Evolutionary conservation across 1,284 basidiomycete genomes (phyloP), one percentile per base, ranked within the genome.

Genomic region (Taiwanofungus camphoratus): DNA sequence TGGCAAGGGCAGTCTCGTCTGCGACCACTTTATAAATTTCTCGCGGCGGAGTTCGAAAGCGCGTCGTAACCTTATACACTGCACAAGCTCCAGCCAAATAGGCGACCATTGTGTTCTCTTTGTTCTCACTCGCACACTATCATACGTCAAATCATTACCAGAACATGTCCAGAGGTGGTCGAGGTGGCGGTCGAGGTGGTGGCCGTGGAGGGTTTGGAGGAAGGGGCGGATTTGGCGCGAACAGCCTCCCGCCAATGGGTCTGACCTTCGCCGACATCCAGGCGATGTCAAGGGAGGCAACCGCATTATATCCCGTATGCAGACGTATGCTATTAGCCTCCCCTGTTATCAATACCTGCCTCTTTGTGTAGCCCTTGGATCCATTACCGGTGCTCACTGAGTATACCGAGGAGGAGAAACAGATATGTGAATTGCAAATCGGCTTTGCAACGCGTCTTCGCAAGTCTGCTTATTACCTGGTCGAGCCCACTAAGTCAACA

Each of bases 221-320:
- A 12, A 56, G 61, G 42, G 58, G 62, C 6, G 59, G 61, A 4
- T 66, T 67, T 45, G 63, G 64, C 23, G 51, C 56, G 24, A 65
- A 67, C 35, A 68, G 62, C 38, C 65, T 75, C 32, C 80, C 79
- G 3, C 84, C 86, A 1, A 85, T 87, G 80, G 87, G 87, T 20
- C 72, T 89, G 31, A 79, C 80, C 4, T 87, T 86, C 56, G 76
- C 82, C 35, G 87, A 90, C 59, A 73, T 90, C 39, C 83, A 87
- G 60, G 70, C 76, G 36, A 64, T 89, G 57, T 83, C 83, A 16
- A 67, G 82, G 46, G 87, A 89, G 60, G 81, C 72, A 45, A 81
- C 82, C 32, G 79, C 77, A 29, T 64, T 87, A 56, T 90, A 88
- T 67, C 87, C 87, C 42, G 86, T 88, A 70, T 63, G 83, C 8